These are phyloP conservation scores for Pichia sorboxylosa DNA, from an alignment of 1,139 yeast species.

Conservation along the genomic window DNA sequence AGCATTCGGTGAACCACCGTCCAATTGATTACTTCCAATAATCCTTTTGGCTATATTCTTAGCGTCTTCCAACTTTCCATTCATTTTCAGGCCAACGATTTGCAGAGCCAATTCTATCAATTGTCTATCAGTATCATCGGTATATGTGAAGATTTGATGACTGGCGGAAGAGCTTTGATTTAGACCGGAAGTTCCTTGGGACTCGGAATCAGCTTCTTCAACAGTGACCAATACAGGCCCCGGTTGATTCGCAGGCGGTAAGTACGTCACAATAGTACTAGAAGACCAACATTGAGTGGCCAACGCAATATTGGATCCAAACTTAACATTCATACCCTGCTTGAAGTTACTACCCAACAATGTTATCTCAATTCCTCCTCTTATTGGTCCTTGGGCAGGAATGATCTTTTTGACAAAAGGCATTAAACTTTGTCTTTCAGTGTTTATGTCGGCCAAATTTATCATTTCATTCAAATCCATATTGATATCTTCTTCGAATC, in stretches of 20 bases:
- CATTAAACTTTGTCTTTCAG: too few relatives aligned
- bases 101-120: slow-evolving; percentile 86
- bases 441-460: too few relatives aligned
- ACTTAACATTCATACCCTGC: slow-evolving; percentile 70
- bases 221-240: slow-evolving; percentile 89
- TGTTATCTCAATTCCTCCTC: slow-evolving; percentile 94
- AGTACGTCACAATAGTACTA: slow-evolving; percentile 80
- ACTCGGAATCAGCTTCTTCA: slow-evolving; percentile 24
- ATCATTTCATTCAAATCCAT: too few relatives aligned
- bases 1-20: slow-evolving; percentile 4
- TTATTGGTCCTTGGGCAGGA: slow-evolving; percentile 87
- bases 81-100: slow-evolving; percentile 90
- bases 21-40: slow-evolving; percentile 43
- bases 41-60: slow-evolving; percentile 79
- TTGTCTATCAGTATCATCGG: slow-evolving; percentile 88
- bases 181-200: slow-evolving; percentile 13
- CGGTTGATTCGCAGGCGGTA: slow-evolving; percentile 81
- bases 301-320: slow-evolving; percentile 73
- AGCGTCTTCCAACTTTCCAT: slow-evolving; percentile 88
- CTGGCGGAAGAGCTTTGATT: slow-evolving; percentile 14
- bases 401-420: slow-evolving; percentile 75
- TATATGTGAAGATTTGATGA: slow-evolving; percentile 58
- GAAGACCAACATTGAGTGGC: slow-evolving; percentile 96
- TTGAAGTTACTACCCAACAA: slow-evolving; percentile 77
- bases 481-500: too few relatives aligned